Conservation (phyloP, 1,284 basidiomycete species). For the Malassezia psittaci region DNA sequence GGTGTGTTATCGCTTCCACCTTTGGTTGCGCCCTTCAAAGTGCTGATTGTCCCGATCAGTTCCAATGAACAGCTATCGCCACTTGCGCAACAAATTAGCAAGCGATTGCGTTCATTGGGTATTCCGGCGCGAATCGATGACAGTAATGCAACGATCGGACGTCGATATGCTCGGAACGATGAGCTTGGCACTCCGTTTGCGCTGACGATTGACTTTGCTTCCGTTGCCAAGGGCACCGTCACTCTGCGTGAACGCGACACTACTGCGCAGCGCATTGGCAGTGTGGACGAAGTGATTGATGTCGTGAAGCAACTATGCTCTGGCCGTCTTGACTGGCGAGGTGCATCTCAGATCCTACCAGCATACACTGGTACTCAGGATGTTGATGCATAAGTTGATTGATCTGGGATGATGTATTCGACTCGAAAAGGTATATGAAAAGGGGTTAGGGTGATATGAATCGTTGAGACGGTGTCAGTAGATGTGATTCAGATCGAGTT, state of each 20-base stretch:
- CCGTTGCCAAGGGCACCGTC: conserved; percentile 56
- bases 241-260: conserved; percentile 69
- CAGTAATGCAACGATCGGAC: conserved; percentile 86
- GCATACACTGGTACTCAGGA: conserved; percentile 78
- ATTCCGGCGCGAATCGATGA: conserved; percentile 89
- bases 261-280: conserved; percentile 82
- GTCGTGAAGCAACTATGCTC: conserved; percentile 54
- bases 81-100: conserved; percentile 74
- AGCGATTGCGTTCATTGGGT: conserved; percentile 73
- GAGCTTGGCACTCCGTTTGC: conserved; percentile 96
- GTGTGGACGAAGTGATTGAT: conserved; percentile 76
- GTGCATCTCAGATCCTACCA: conserved; percentile 63
- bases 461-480: too few species aligned
- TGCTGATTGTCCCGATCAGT: conserved; percentile 89
- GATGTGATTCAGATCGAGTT: too few species aligned
- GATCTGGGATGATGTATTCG: too few species aligned
- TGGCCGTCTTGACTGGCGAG: conserved; percentile 58
- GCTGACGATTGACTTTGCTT: conserved; percentile 92
- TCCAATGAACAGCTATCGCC: conserved; percentile 74
- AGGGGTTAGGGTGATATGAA: too few species aligned
- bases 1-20: conserved; percentile 74
- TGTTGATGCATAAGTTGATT: conserved; percentile 18
- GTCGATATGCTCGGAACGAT: conserved; percentile 94
- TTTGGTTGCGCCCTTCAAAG: conserved; percentile 88
- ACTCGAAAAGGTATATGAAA: too few species aligned